Conservation (phyloP, 1,139 yeast genomes). For the Saccharomyces pastorianus region DNA sequence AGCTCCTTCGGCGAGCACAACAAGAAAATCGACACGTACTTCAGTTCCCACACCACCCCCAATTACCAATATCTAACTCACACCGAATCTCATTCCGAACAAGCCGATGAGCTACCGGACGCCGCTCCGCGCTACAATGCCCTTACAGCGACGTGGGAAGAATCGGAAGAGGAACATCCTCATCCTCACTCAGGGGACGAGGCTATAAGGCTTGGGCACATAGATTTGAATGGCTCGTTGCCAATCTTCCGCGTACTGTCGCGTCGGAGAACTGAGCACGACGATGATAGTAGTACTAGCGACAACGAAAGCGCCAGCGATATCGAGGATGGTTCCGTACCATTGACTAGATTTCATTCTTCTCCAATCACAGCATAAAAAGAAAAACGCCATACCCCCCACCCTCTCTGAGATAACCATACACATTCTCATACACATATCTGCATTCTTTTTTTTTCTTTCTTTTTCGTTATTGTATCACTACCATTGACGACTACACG, state of each 20-base stretch:
- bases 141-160: not conserved
- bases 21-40: not conserved
- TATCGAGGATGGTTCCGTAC: not conserved
- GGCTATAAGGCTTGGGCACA: no score
- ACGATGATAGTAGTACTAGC: not conserved
- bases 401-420: no score
- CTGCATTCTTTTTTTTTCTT: not conserved
- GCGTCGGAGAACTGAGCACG: not conserved
- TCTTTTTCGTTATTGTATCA: no score
- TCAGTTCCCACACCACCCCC: not conserved
- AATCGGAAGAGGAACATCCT: not conserved
- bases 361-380: not conserved
- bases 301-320: not conserved
- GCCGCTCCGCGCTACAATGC: not conserved
- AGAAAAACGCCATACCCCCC: no score
- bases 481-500: no score
- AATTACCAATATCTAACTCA: not conserved
- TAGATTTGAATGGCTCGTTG: not conserved
- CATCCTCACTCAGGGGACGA: not conserved
- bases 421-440: not conserved
- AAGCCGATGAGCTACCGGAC: not conserved
- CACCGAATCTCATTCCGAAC: not conserved
- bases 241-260: not conserved
- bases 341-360: not conserved
- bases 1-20: not conserved